Base-by-base conservation (phyloP, 1,284 basidiomycete genomes). In the Kalmanozyma brasiliensis region DNA sequence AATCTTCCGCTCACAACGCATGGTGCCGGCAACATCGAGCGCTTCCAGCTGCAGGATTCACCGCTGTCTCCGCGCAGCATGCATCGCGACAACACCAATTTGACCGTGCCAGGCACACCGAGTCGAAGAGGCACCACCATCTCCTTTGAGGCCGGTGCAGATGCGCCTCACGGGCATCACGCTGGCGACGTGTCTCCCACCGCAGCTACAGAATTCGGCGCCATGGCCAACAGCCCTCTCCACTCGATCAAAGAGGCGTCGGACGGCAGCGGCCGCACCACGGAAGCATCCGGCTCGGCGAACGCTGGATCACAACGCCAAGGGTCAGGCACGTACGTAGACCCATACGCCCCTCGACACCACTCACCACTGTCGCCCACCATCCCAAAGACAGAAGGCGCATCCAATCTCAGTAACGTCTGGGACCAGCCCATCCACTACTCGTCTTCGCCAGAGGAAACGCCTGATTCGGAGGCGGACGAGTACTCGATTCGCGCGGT, bases 21-120 rank as follows among this genome's bases (percentile, higher is more conserved):
- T 4, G 58, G 55, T 11, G 42, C 45, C 9, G 56, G 59, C 34
- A 52, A 64, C 40, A 52, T 67, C 26, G 70, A 73, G 53, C 49
- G 79, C 11, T 81, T 74, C 41, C 72, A 80, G 60, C 67, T 82
- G 29, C 73, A 80, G 30, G 80, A 79, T 46, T 45, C 65, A 17
- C 79, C 79, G 2, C 47, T 78, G 9, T 68, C 68, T 20, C 62
- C 59, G n/a, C 44, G 45, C 6, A 36, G 55, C 13, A 38, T 59
- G 36, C 44, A 48, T 4, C 47, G 49, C 8, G 51, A 56, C 22
- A 36, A 8, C 22, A 32, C 49, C 13, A 10, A n/a, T 4, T 44
- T 51, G 32, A 35, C 49, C 4, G 46, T 49, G 10, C 45, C 52
- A 1, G 45, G 55, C 26, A 49, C 44, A 29, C 52, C 66, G 1